These are phyloP conservation scores for Fusarium stilboides DNA, from an alignment of 2,329 filamentous ascomycete genomes.

Conservation along the genomic window DNA sequence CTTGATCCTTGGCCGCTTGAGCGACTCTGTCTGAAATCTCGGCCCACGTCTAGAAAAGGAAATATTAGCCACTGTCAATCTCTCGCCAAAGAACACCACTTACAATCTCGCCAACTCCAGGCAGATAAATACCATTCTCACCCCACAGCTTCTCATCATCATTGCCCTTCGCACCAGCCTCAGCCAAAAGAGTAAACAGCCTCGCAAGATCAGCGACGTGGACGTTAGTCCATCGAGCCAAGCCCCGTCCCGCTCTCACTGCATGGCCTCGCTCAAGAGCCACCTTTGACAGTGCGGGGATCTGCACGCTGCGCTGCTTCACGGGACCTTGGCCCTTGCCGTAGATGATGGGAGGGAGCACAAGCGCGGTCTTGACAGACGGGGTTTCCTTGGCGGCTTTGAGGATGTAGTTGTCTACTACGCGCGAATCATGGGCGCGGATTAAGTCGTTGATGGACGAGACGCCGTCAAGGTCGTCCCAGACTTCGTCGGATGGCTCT, in stretches of 20 bases:
- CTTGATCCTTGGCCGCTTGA: constrained; percentile 47
- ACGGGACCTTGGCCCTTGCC: constrained; percentile 56
- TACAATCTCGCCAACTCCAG: constrained; percentile 50
- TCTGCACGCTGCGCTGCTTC: constrained; percentile 60
- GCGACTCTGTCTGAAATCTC: constrained; percentile 52
- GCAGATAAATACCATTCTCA: constrained; percentile 57
- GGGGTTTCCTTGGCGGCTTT: constrained; percentile 48
- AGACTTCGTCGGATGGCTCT: constrained; percentile 50
- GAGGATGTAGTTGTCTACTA: constrained; percentile 57
- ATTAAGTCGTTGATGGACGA: constrained; percentile 49
- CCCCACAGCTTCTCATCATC: constrained; percentile 54
- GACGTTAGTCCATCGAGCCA: constrained; percentile 56
- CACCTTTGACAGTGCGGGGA: constrained; percentile 55
- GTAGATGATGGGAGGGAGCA: constrained; percentile 58
- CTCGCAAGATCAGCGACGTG: constrained; percentile 55
- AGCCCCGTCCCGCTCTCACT: constrained; percentile 54
- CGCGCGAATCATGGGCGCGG: constrained; percentile 47
- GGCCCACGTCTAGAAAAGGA: constrained; percentile 45
- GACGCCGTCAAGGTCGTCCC: constrained; percentile 55
- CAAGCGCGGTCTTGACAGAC: constrained; percentile 54
- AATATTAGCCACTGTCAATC: constrained; percentile 2
- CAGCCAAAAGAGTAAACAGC: constrained; percentile 51
- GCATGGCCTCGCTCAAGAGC: constrained; percentile 54
- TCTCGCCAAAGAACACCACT: constrained; percentile 1
- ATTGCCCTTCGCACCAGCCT: constrained; percentile 48